Conservation (phyloP, 805 yeast species). For the Candida takata region DNA sequence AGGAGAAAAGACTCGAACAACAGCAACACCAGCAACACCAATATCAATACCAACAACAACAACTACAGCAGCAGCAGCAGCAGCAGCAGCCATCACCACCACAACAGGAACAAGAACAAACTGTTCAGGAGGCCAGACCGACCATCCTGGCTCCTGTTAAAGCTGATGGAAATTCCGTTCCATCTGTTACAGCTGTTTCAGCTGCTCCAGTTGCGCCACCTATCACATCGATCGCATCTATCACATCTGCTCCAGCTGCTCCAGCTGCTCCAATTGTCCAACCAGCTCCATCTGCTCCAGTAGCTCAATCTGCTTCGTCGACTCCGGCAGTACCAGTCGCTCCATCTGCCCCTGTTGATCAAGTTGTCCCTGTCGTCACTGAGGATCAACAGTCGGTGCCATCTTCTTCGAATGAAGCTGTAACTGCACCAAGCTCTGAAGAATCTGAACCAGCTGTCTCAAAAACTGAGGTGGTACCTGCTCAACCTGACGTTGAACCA, state of each 20-base stretch:
- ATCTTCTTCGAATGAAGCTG: background rate
- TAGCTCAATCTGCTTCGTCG: too few relatives aligned
- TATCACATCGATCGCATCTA: too few relatives aligned
- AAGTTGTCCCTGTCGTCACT: background rate
- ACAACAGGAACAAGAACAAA: background rate
- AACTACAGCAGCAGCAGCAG: background rate
- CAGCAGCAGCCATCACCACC: background rate
- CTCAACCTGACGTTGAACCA: slow-evolving; percentile 11
- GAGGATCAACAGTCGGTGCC: background rate
- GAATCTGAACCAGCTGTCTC: slow-evolving; percentile 1
- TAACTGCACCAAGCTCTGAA: slow-evolving; percentile 5
- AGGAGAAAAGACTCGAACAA: slow-evolving; percentile 2
- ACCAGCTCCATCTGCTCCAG: too few relatives aligned
- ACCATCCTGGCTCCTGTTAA: background rate
- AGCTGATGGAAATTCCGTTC: background rate
- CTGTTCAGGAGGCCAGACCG: background rate
- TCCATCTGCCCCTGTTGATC: too few relatives aligned
- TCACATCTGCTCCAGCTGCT: too few relatives aligned
- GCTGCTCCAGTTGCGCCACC: background rate
- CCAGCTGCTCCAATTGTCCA: background rate
- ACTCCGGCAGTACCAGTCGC: too few relatives aligned
- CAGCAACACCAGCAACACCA: background rate
- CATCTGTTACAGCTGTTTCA: background rate
- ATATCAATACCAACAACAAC: background rate
- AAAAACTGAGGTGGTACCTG: slow-evolving; percentile 1